Evolutionary conservation across 352 stramenopile genomes (phyloP).

Genomic region (Nothophytophthora sp.): DNA sequence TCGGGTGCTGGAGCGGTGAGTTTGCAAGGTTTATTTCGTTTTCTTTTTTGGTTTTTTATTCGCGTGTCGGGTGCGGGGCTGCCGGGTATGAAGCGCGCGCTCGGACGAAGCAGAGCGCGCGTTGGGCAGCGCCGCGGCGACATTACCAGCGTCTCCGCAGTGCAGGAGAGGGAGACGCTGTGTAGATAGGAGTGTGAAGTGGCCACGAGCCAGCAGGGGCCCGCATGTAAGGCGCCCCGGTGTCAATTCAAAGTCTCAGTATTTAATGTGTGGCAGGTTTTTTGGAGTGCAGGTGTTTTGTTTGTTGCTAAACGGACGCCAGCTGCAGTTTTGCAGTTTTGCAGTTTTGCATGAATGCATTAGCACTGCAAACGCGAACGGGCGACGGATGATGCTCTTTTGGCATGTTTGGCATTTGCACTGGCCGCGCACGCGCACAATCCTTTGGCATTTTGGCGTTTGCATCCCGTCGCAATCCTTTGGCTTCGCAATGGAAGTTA

Average conservation of each 20-base stretch:
- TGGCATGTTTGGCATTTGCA: no score
- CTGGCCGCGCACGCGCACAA: no score
- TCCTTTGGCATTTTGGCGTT: no score
- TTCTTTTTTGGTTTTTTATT: no score
- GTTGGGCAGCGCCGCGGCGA: conserved; percentile 18
- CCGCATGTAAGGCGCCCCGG: conserved; percentile 27
- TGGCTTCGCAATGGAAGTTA: no score
- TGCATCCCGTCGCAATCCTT: no score
- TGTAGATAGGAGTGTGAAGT: conserved; percentile 39
- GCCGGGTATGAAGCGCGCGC: conserved; percentile 26
- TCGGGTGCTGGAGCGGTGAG: no score
- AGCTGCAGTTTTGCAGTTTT: neutral
- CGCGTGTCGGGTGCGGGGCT: conserved; percentile 21
- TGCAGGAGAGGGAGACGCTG: conserved; percentile 6
- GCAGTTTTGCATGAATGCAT: no score
- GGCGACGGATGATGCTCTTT: no score
- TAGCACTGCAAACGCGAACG: no score
- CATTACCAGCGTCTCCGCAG: conserved; percentile 10
- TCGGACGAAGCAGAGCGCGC: conserved; percentile 22
- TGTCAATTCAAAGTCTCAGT: conserved; percentile 44
- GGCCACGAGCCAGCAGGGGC: conserved; percentile 24
- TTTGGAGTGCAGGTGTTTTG: neutral
- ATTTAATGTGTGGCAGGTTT: conserved; percentile 32
- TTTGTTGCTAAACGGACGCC: no score
- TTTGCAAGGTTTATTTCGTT: no score